A percentile compares a stretch with the other conserved stretches of the same genome.
phyloP scores from a whole-genome alignment of 768 basidiomycete genomes.

The Phallus indusiatus region DNA sequence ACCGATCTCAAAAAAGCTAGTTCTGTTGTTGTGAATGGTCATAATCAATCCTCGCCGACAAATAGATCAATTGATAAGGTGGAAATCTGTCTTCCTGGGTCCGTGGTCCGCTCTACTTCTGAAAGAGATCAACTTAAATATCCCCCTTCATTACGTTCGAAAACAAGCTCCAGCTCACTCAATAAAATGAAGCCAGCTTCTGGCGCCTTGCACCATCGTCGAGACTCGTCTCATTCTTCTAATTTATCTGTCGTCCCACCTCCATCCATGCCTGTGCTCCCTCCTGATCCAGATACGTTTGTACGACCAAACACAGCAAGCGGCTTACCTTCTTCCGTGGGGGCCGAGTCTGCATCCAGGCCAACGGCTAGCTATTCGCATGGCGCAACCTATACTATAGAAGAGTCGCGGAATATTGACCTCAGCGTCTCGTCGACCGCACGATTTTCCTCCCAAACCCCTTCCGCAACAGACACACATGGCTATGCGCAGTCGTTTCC shows the following conservation, averaged over 20 bases:
- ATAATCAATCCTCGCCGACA: background rate
- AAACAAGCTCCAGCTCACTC: background rate
- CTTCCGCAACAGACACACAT: background rate
- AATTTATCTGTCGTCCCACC: background rate
- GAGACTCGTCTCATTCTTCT: background rate
- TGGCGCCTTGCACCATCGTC: background rate
- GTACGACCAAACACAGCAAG: background rate
- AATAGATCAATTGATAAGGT: background rate
- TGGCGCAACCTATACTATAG: background rate
- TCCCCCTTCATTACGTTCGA: background rate
- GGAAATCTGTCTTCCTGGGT: background rate
- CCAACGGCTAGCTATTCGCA: background rate
- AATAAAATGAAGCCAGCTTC: background rate
- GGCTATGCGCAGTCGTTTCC: constrained; percentile 1
- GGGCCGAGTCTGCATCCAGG: background rate
- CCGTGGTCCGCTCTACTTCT: background rate
- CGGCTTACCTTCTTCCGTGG: background rate
- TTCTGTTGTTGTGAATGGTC: background rate
- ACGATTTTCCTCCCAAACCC: constrained; percentile 1
- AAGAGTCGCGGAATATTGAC: background rate
- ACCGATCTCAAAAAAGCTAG: constrained; percentile 9
- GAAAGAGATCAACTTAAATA: background rate
- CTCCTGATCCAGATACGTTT: background rate
- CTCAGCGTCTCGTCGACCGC: background rate
- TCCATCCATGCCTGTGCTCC: background rate